phyloP scores from a whole-genome alignment of 169 alveolate genomes.

The Eimeria acervulina region DNA sequence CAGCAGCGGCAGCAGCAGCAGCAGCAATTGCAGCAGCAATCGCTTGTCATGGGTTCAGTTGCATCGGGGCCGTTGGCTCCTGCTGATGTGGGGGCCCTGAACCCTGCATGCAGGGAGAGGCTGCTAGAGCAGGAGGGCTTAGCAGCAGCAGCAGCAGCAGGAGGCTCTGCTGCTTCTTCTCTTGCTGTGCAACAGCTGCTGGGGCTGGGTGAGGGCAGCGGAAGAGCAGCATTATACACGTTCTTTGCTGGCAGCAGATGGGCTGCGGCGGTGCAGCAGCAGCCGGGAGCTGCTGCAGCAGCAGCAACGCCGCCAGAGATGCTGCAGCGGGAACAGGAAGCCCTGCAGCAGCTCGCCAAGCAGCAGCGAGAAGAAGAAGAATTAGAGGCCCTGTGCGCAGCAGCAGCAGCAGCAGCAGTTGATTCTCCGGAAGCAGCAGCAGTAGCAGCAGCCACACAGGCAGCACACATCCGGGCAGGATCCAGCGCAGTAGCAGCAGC shows the following conservation, averaged over 20 bases:
- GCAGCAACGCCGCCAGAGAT: slow-evolving; percentile 11
- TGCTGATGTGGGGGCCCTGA: neutral
- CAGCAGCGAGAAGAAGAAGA: slow-evolving; percentile 64
- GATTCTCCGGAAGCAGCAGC: slow-evolving; percentile 10
- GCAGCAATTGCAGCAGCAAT: slow-evolving; percentile 15
- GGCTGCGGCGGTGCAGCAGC: slow-evolving; percentile 63
- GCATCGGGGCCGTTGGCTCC: slow-evolving; percentile 23
- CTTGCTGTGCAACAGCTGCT: slow-evolving; percentile 27
- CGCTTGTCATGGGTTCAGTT: neutral
- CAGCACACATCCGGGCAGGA: neutral
- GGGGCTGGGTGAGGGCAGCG: slow-evolving; percentile 15
- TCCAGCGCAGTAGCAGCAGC: neutral
- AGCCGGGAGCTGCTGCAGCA: slow-evolving; percentile 1
- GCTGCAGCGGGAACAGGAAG: slow-evolving; percentile 40
- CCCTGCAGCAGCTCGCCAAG: slow-evolving; percentile 14
- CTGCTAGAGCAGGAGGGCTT: slow-evolving; percentile 41
- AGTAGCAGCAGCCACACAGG: neutral
- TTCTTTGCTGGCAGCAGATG: slow-evolving; percentile 27
- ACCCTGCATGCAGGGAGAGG: slow-evolving; percentile 40
- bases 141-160: slow-evolving; percentile 51
- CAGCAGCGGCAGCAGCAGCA: slow-evolving; percentile 18
- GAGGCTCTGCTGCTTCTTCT: slow-evolving; percentile 22
- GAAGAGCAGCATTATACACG: neutral
- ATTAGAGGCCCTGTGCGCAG: neutral
- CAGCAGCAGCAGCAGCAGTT: slow-evolving; percentile 51